phyloP scores from a whole-genome alignment of 139 green algal genomes.

The Microglena sp. region DNA sequence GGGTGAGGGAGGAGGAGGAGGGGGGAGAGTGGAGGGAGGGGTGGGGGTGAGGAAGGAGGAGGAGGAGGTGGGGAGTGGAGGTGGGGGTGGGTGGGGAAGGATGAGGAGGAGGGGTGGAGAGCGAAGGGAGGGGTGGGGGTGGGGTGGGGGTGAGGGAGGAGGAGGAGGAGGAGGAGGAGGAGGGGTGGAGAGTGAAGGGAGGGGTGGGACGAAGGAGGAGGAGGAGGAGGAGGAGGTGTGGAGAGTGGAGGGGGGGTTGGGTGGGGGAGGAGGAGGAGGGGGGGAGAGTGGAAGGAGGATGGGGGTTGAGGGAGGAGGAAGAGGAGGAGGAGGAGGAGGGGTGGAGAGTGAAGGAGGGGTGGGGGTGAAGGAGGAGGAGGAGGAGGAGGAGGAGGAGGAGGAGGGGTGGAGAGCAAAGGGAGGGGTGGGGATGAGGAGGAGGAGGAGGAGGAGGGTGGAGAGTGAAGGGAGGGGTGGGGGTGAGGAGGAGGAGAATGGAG shows the following conservation, averaged over 20 bases:
- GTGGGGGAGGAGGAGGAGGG: not conserved
- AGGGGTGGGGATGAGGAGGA: not conserved
- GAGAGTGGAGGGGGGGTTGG: not conserved
- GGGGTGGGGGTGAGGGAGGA: not conserved
- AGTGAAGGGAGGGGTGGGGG: not conserved
- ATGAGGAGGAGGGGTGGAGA: not conserved
- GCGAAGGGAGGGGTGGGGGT: not conserved
- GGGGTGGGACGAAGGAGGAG: not conserved
- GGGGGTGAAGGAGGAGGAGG: not conserved
- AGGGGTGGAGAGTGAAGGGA: not conserved
- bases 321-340: too few species aligned
- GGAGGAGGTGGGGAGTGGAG: not conserved
- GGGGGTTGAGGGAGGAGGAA: not conserved
- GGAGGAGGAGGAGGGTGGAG: constrained; percentile 1
- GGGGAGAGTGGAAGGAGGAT: not conserved
- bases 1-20: not conserved
- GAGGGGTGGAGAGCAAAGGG: not conserved
- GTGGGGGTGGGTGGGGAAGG: not conserved
- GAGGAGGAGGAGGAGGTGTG: not conserved
- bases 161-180: not conserved
- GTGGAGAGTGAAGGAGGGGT: not conserved
- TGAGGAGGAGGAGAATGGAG: not conserved
- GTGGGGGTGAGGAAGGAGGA: not conserved
- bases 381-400: too few species aligned
- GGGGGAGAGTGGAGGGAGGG: not conserved